Base-by-base conservation (phyloP, 164 flowering plant genomes). In the Berberis vulgaris region DNA sequence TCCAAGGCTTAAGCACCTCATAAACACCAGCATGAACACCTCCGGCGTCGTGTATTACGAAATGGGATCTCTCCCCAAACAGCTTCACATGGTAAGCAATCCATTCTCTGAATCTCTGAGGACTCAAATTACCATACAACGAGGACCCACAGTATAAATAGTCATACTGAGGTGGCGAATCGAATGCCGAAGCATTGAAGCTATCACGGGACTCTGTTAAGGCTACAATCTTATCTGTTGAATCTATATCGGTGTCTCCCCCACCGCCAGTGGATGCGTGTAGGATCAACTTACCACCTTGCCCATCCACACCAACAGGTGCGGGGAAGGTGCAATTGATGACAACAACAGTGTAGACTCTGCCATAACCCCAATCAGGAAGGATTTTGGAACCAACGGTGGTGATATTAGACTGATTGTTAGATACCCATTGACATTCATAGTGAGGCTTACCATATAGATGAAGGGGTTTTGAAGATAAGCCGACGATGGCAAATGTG, bases 281-380 rank as follows among this genome's bases (percentile, higher is more conserved):
- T 7, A 94, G 64, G 13, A 85, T 8, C 2, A 94, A 69, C 41
- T 13, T 62, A 1, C 98, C 98, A 43, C 95, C 97, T 43, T 65
- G 56, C 11, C 76, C 80, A 46, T 80, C 83, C 26, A 13, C 66
- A 42, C 86, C 85, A 47, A 83, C 75, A 13, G 78, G 67, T 1
- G 45, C 43, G 0, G 83, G 65, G 72, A 94, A 94, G 3, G 97
- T 85, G 74, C 98, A 94, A 67, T 90, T 88, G 56, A 94, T 78
- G 0, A 94, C 88, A 1, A 94, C 95, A 10, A 82, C 91, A 12
- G 97, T 88, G 80, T 94, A 94, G 43, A 94, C 89, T 5, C 89
- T 84, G 55, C 96, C 98, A 69, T 87, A 94, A 45, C 97, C 97
- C 97, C 97, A 94, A 57, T 90, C 98, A 0, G 95, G 88, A 3